These are phyloP conservation scores for Fusarium bulbicola DNA, from an alignment of 2,329 filamentous ascomycete genomes.

Conservation along the genomic window DNA sequence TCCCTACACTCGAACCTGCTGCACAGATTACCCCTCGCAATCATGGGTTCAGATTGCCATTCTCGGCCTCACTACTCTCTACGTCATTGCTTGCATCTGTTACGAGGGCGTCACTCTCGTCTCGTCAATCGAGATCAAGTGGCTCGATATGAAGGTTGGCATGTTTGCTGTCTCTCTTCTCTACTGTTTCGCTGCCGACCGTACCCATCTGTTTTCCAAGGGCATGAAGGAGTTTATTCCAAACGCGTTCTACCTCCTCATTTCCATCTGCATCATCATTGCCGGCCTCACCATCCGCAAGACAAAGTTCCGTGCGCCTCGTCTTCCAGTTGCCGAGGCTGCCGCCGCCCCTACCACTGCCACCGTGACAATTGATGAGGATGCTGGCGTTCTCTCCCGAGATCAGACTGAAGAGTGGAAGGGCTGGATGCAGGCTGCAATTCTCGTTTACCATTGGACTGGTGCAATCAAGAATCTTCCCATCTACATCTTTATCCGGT, in stretches of 20 bases:
- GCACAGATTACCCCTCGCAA: conserved; percentile 53
- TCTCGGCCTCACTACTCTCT: conserved; percentile 31
- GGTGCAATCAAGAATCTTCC: conserved; percentile 56
- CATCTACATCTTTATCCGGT: conserved; percentile 63
- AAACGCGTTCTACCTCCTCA: conserved; percentile 29
- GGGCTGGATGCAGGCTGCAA: conserved; percentile 68
- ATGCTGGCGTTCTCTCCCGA: conserved; percentile 48
- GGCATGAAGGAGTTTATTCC: conserved; percentile 38
- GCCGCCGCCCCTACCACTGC: neutral
- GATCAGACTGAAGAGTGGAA: conserved; percentile 72
- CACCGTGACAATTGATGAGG: conserved; percentile 12
- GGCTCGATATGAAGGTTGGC: conserved; percentile 39
- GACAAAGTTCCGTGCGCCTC: conserved; percentile 21
- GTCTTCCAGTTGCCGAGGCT: conserved; percentile 1
- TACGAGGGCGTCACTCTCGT: conserved; percentile 29
- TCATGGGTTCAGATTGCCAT: conserved; percentile 38
- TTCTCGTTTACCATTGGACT: conserved; percentile 66
- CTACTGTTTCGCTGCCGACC: conserved; percentile 42
- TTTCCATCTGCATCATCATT: conserved; percentile 8
- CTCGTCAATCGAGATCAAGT: conserved; percentile 5
- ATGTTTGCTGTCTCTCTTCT: conserved; percentile 41
- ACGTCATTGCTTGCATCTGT: conserved; percentile 28
- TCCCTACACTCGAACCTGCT: conserved; percentile 62
- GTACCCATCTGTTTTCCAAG: conserved; percentile 43
- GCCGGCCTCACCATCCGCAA: conserved; percentile 32